phyloP scores from a whole-genome alignment of 2,329 filamentous ascomycete genomes.

The Fusarium guadeloupense region DNA sequence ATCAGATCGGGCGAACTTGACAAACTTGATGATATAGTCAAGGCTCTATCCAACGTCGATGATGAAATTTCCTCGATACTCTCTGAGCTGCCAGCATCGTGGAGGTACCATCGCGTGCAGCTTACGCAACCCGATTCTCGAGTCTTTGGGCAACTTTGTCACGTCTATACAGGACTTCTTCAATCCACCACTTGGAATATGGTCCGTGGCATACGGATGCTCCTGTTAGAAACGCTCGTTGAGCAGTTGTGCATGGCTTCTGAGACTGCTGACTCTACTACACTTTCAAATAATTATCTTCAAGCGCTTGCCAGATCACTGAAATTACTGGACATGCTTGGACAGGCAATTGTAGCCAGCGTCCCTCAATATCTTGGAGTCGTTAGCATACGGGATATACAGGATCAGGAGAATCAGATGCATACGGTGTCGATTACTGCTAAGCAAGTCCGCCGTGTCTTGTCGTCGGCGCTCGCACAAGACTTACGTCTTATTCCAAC shows the following conservation, averaged over 20 bases:
- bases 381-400: conserved; percentile 53
- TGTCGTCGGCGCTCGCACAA: conserved; percentile 36
- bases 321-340: conserved; percentile 51
- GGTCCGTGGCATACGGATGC: conserved; percentile 56
- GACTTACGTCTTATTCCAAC: conserved; percentile 34
- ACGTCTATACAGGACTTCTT: conserved; percentile 57
- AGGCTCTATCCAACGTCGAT: conserved; percentile 53
- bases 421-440: conserved; percentile 42
- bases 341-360: conserved; percentile 56
- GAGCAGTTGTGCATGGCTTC: conserved; percentile 49
- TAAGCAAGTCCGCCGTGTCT: conserved; percentile 44
- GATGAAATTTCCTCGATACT: conserved; percentile 54
- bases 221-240: conserved; percentile 59
- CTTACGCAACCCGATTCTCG: conserved; percentile 52
- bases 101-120: conserved; percentile 55
- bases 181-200: conserved; percentile 60
- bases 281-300: conserved; percentile 46
- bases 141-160: conserved; percentile 54
- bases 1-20: conserved; percentile 53
- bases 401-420: conserved; percentile 30
- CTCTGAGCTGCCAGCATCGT: conserved; percentile 50
- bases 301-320: conserved; percentile 51
- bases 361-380: conserved; percentile 61
- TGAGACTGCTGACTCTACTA: conserved; percentile 29
- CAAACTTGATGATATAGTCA: conserved; percentile 49